Evolutionary conservation across 768 basidiomycete genomes (phyloP).

Genomic region (Cyathus striatus): DNA sequence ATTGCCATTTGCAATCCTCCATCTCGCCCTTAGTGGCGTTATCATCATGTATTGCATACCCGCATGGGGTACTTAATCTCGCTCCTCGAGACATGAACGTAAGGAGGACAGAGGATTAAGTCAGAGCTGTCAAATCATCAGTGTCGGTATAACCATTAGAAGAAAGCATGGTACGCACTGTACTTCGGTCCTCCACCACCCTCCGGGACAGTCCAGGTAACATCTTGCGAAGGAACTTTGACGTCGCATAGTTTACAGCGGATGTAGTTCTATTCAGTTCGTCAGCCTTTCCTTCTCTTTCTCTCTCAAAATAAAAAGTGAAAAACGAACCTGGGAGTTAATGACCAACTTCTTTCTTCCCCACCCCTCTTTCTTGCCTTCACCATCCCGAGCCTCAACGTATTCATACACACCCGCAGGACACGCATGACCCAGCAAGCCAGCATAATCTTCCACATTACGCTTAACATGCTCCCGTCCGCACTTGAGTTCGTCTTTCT

Average conservation of each 20-base stretch:
- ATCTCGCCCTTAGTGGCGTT: too few relatives aligned
- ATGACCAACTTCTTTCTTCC: conserved; percentile 88
- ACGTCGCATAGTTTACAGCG: conserved; percentile 96
- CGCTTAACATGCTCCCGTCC: conserved; percentile 63
- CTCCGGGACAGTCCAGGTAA: conserved; percentile 95
- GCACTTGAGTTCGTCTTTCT: conserved; percentile 35
- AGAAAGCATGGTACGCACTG: too few relatives aligned
- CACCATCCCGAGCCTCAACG: conserved; percentile 45
- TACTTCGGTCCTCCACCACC: conserved; percentile 97
- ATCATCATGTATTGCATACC: too few relatives aligned
- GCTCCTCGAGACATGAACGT: too few relatives aligned
- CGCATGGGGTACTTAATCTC: too few relatives aligned
- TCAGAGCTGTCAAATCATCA: too few relatives aligned
- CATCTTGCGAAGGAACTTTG: conserved; percentile 95
- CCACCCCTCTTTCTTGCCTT: conserved; percentile 47
- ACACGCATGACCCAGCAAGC: conserved; percentile 84
- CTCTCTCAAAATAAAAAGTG: too few relatives aligned
- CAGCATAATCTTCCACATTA: conserved; percentile 80
- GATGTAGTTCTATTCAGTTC: conserved; percentile 67
- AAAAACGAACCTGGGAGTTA: conserved; percentile 78
- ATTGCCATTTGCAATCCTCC: too few relatives aligned
- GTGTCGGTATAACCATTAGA: too few relatives aligned
- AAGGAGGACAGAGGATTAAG: too few relatives aligned
- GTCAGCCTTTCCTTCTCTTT: conserved; percentile 1
- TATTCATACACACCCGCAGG: conserved; percentile 98